phyloP scores from a whole-genome alignment of 2,329 filamentous ascomycete species.

The Lizonia empirigonia region DNA sequence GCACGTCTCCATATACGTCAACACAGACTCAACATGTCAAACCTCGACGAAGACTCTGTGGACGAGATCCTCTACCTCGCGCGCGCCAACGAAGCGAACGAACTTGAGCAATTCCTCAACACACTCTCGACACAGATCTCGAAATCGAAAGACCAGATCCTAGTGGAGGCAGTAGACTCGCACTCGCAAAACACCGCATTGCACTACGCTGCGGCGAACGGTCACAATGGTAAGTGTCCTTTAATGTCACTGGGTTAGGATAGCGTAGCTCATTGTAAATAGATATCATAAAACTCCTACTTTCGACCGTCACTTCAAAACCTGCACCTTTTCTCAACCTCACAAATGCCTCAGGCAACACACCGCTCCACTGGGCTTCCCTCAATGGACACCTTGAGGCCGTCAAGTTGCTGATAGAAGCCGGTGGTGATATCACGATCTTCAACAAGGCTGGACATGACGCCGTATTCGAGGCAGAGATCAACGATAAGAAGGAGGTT shows the following conservation, averaged over 20 bases:
- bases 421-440: slow-evolving; percentile 76
- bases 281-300: slow-evolving; percentile 48
- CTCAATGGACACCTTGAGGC: slow-evolving; percentile 83
- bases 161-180: slow-evolving; percentile 73
- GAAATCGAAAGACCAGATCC: slow-evolving; percentile 63
- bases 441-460: slow-evolving; percentile 84
- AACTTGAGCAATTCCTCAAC: slow-evolving; percentile 66
- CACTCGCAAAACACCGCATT: slow-evolving; percentile 78
- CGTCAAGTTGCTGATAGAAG: slow-evolving; percentile 76
- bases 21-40: slow-evolving; percentile 24
- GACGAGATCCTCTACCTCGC: slow-evolving; percentile 92
- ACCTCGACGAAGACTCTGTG: slow-evolving; percentile 70
- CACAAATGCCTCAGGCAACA: slow-evolving; percentile 84
- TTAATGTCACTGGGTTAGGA: too few species aligned
- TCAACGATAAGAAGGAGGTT: slow-evolving; percentile 56
- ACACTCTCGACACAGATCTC: slow-evolving; percentile 67
- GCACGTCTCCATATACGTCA: not conserved
- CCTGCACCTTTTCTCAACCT: slow-evolving; percentile 63
- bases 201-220: slow-evolving; percentile 94
- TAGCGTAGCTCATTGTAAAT: too few species aligned
- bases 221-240: slow-evolving; percentile 68
- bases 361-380: slow-evolving; percentile 90
- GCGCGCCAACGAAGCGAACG: slow-evolving; percentile 74
- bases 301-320: slow-evolving; percentile 38
- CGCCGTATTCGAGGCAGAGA: slow-evolving; percentile 57